Percentiles rank a stretch among this genome's conserved stretches.
phyloP scores from a whole-genome alignment of 306 rosid species.

The Medicago lupulina region DNA sequence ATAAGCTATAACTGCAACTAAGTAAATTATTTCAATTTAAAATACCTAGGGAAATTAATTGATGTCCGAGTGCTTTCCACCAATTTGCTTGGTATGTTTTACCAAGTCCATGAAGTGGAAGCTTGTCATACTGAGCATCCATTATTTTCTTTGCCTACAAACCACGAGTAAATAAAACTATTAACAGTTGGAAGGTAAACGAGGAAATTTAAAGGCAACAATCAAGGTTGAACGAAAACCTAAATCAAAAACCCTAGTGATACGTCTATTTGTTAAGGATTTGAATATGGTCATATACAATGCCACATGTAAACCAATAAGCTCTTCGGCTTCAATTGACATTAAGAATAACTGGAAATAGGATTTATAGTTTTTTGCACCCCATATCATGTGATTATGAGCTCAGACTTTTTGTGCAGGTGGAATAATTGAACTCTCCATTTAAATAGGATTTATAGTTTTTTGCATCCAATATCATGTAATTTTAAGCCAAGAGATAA shows the following conservation, averaged over 20 bases:
- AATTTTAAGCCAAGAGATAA: background rate
- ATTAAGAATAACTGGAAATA: background rate
- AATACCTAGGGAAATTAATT: constrained; percentile 71
- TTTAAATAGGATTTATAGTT: background rate
- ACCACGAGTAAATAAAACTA: constrained; percentile 45
- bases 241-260: constrained; percentile 15
- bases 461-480: background rate
- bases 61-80: constrained; percentile 92
- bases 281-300: constrained; percentile 32
- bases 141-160: constrained; percentile 73
- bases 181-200: constrained; percentile 40
- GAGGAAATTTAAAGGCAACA: constrained; percentile 32
- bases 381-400: constrained; percentile 1
- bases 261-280: constrained; percentile 24
- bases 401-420: constrained; percentile 1
- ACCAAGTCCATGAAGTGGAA: constrained; percentile 95
- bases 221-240: constrained; percentile 19
- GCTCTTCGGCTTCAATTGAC: background rate
- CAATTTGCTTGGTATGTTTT: constrained; percentile 75
- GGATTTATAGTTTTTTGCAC: background rate
- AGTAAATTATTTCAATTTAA: constrained; percentile 32
- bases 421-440: background rate
- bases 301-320: background rate
- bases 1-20: constrained; percentile 27
- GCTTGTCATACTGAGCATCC: constrained; percentile 74